phyloP scores from a whole-genome alignment of 2,329 filamentous ascomycete genomes.

The Aspergillus luchuensis region DNA sequence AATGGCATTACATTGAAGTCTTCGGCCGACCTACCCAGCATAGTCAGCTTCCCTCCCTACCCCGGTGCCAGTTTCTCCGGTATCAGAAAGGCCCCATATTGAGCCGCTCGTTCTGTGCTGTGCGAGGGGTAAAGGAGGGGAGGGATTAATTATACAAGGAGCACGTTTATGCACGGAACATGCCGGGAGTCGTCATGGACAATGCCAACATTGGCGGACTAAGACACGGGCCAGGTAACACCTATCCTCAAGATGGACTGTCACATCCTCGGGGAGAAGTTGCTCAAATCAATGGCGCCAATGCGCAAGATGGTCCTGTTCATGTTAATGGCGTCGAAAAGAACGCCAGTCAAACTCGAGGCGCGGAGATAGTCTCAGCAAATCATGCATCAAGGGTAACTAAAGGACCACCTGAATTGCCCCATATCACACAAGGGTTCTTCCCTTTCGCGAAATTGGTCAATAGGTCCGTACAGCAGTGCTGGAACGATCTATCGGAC shows the following conservation, averaged over 20 bases:
- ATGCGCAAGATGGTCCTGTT: conserved; percentile 27
- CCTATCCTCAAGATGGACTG: conserved; percentile 30
- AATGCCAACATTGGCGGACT: conserved; percentile 34
- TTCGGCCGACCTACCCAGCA: conserved; percentile 14
- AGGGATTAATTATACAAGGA: conserved; percentile 23
- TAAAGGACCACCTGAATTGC: conserved; percentile 52
- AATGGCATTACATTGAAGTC: conserved; percentile 32
- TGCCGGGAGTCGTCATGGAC: conserved; percentile 49
- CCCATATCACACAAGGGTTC: conserved; percentile 74
- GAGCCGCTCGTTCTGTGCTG: conserved; percentile 29
- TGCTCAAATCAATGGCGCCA: conserved; percentile 21
- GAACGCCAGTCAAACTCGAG: conserved; percentile 14
- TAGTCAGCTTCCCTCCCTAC: conserved; percentile 30
- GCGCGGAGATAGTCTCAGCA: conserved; percentile 8
- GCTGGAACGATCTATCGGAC: conserved; percentile 74
- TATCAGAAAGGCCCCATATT: conserved; percentile 19
- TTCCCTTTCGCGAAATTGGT: conserved; percentile 75
- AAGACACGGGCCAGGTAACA: conserved; percentile 25
- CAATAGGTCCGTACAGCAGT: conserved; percentile 76
- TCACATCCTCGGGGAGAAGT: conserved; percentile 17
- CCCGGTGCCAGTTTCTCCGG: conserved; percentile 22
- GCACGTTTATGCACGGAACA: conserved; percentile 30
- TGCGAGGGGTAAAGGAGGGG: conserved; percentile 34
- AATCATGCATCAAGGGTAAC: conserved; percentile 7
- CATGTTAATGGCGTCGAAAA: conserved; percentile 33